A percentile compares a stretch with the other conserved stretches of the same genome.
Evolutionary conservation across 2,329 filamentous ascomycete genomes (phyloP).

Genomic region (Fusarium hainanense): DNA sequence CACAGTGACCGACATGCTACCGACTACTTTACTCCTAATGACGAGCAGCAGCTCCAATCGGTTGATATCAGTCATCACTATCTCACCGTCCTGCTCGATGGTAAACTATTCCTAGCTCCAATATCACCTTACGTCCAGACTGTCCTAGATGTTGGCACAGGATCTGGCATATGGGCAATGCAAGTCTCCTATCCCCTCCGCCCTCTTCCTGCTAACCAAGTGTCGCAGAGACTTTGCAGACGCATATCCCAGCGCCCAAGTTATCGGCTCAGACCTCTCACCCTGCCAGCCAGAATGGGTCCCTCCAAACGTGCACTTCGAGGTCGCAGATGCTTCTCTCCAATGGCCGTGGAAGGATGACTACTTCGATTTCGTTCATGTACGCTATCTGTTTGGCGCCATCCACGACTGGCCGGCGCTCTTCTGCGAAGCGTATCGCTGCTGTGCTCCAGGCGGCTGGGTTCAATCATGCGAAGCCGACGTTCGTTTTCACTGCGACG

Average conservation of each 20-base stretch:
- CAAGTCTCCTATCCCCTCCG: neutral
- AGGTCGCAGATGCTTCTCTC: constrained; percentile 37
- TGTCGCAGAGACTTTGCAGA: constrained; percentile 37
- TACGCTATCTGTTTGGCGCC: constrained; percentile 40
- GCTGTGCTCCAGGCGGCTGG: constrained; percentile 37
- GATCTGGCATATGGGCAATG: constrained; percentile 40
- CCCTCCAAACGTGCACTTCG: constrained; percentile 38
- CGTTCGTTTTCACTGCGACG: constrained; percentile 33
- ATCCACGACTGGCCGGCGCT: constrained; percentile 33
- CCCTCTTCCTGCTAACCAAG: neutral
- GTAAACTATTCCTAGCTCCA: constrained; percentile 39
- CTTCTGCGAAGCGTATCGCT: constrained; percentile 35
- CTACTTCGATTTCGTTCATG: constrained; percentile 38
- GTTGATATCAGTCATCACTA: constrained; percentile 44
- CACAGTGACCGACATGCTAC: constrained; percentile 38
- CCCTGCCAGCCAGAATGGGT: constrained; percentile 41
- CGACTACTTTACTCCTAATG: constrained; percentile 41
- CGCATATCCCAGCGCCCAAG: constrained; percentile 26
- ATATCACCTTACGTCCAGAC: constrained; percentile 31
- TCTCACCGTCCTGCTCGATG: constrained; percentile 38
- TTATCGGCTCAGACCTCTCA: constrained; percentile 39
- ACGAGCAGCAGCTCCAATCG: constrained; percentile 41
- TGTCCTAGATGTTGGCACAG: constrained; percentile 43
- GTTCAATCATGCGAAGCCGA: constrained; percentile 39
- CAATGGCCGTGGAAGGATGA: constrained; percentile 38